A percentile compares a stretch with the other conserved stretches of the same genome.
Evolutionary conservation across 192 early-diverging fungal species (phyloP).

Genomic region (Backusella psychrophila): DNA sequence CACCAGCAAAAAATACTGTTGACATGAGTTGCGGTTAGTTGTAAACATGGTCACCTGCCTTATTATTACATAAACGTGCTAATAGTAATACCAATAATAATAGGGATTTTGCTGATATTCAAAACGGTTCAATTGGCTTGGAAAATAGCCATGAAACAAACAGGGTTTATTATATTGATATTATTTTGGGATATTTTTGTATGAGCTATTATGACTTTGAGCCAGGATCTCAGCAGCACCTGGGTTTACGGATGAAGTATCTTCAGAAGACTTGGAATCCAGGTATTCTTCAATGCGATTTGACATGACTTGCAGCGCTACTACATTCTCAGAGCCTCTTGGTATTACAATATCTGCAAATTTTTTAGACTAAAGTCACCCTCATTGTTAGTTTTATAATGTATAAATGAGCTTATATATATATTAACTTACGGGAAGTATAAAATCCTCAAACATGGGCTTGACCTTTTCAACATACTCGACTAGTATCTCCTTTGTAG

Average conservation of each 20-base stretch:
- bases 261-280: neutral
- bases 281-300: constrained; percentile 38
- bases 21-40: too few species aligned
- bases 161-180: neutral
- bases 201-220: constrained; percentile 6
- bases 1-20: too few species aligned
- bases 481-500: constrained; percentile 59
- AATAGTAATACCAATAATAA: too few species aligned
- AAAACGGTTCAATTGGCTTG: neutral
- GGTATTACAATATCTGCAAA: constrained; percentile 78
- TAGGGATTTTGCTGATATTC: too few species aligned
- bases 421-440: constrained; percentile 58
- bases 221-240: constrained; percentile 1
- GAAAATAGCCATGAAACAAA: neutral
- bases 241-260: neutral
- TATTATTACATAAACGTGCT: too few species aligned
- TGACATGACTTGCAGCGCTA: constrained; percentile 62
- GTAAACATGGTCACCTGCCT: too few species aligned
- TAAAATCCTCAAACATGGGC: constrained; percentile 87
- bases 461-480: constrained; percentile 77
- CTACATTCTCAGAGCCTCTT: constrained; percentile 58
- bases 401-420: neutral
- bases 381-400: neutral
- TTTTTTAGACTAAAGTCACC: constrained; percentile 54
- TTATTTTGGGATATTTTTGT: constrained; percentile 16